Evolutionary conservation across 2,329 filamentous ascomycete species (phyloP).

Genomic region (Pestalotiopsis fici): DNA sequence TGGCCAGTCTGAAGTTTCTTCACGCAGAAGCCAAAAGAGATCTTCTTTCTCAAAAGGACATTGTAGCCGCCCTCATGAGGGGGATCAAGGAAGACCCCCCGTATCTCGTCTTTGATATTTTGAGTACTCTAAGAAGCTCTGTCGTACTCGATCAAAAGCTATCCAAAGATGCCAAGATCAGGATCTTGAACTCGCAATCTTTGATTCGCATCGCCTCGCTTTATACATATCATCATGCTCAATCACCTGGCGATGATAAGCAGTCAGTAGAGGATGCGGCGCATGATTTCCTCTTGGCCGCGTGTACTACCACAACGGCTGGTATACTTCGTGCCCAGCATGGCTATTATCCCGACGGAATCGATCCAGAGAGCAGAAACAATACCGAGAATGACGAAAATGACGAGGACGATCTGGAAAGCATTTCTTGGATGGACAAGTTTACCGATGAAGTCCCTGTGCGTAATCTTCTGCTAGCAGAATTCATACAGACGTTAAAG

Average conservation of each 20-base stretch:
- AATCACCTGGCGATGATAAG: constrained; percentile 29
- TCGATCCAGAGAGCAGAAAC: constrained; percentile 51
- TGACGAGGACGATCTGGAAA: constrained; percentile 68
- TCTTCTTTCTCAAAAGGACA: constrained; percentile 74
- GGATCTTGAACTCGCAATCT: constrained; percentile 73
- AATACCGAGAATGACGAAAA: constrained; percentile 44
- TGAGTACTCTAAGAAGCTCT: constrained; percentile 69
- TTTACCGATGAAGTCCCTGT: constrained; percentile 70
- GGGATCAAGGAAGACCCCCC: constrained; percentile 78
- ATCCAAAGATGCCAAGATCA: constrained; percentile 71
- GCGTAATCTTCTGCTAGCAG: constrained; percentile 76
- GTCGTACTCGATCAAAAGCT: constrained; percentile 77
- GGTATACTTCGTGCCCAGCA: constrained; percentile 76
- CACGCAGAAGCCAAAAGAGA: constrained; percentile 78
- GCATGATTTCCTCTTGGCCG: constrained; percentile 73
- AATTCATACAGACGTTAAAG: constrained; percentile 76
- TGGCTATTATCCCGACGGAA: constrained; percentile 80
- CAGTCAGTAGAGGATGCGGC: constrained; percentile 64
- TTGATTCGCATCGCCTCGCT: constrained; percentile 72
- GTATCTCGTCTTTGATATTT: constrained; percentile 72
- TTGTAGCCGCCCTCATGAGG: constrained; percentile 72
- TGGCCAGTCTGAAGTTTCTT: constrained; percentile 78
- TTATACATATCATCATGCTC: constrained; percentile 62
- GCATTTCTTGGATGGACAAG: constrained; percentile 68
- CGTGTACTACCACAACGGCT: constrained; percentile 72